These are phyloP conservation scores for Lumnitzera littorea DNA, from an alignment of 345 rosid genomes.

Conservation along the genomic window DNA sequence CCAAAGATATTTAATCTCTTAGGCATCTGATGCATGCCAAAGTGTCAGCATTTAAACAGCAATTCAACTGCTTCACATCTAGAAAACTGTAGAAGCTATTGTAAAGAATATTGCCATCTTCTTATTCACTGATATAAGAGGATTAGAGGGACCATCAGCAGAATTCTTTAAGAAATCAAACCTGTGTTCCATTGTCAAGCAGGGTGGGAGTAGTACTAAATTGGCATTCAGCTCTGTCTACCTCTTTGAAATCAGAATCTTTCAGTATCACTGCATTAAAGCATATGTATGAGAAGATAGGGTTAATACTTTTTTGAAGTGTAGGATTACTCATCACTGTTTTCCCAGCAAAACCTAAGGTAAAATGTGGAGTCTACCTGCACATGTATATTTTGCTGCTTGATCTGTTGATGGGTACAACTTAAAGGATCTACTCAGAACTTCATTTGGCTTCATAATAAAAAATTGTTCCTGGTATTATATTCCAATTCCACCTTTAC, in stretches of 20 bases:
- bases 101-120: neutral
- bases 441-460: slow-evolving; percentile 68
- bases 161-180: slow-evolving; percentile 12
- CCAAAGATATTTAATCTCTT: no score
- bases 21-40: no score
- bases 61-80: no score
- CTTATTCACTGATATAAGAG: neutral
- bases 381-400: slow-evolving; percentile 69
- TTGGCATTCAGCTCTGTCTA: slow-evolving; percentile 86
- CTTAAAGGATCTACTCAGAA: slow-evolving; percentile 56
- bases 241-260: slow-evolving; percentile 79
- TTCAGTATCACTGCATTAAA: slow-evolving; percentile 63
- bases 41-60: no score
- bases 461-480: slow-evolving; percentile 77
- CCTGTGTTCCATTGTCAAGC: slow-evolving; percentile 87
- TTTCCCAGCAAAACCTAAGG: neutral
- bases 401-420: slow-evolving; percentile 74
- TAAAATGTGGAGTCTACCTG: slow-evolving; percentile 31
- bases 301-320: neutral
- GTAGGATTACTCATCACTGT: no score
- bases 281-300: slow-evolving; percentile 10
- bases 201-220: slow-evolving; percentile 77
- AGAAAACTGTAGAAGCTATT: no score
- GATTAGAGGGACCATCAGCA: neutral
- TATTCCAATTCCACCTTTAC: slow-evolving; percentile 5